Percentiles rank a stretch among this genome's conserved stretches.
These are phyloP conservation scores for Prunella vulgaris DNA, from an alignment of 257 asterid genomes.

Conservation along the genomic window DNA sequence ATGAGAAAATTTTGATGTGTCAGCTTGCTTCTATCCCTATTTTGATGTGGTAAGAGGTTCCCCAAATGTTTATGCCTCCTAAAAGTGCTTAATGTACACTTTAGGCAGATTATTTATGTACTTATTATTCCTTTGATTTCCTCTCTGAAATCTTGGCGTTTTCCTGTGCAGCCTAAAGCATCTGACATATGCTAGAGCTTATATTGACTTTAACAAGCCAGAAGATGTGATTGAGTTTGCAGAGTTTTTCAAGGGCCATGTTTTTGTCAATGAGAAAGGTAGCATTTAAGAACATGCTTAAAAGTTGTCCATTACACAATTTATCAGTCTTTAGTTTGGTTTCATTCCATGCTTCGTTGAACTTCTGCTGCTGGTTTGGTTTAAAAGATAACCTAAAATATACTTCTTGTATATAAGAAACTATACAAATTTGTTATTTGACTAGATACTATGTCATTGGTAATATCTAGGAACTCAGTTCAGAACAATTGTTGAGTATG, in stretches of 20 bases:
- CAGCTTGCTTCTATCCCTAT: background rate
- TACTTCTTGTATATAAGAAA: background rate
- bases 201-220: conserved; percentile 63
- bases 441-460: background rate
- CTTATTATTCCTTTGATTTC: background rate
- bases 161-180: conserved; percentile 72
- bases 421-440: conserved; percentile 8
- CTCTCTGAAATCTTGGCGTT: conserved; percentile 21
- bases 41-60: background rate
- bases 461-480: conserved; percentile 73
- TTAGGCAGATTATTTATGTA: background rate
- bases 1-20: background rate
- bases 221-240: conserved; percentile 95
- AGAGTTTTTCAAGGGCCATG: conserved; percentile 84
- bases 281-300: conserved; percentile 14
- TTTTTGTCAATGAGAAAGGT: conserved; percentile 97
- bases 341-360: background rate
- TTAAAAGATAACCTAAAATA: background rate
- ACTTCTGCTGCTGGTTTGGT: conserved; percentile 11
- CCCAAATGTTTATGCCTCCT: background rate
- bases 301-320: conserved; percentile 17
- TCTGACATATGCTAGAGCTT: conserved; percentile 65
- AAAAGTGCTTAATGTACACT: background rate
- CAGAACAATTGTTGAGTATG: conserved; percentile 85
- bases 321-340: conserved; percentile 1